Evolutionary conservation across 2,329 filamentous ascomycete species (phyloP).

Genomic region (Albifimbria verrucaria): DNA sequence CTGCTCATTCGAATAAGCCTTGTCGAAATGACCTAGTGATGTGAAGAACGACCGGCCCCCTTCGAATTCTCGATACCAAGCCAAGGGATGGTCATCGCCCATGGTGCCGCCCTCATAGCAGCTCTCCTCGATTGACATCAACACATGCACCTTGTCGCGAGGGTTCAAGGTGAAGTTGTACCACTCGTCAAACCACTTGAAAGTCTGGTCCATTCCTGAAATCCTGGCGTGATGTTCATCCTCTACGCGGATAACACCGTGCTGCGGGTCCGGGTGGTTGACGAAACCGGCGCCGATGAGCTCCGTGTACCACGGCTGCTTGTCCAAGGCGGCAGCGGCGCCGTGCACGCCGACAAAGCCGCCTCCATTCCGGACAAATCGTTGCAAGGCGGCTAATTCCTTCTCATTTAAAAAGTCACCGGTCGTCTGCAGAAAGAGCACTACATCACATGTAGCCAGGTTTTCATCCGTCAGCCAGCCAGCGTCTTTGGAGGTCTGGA

Average conservation of each 20-base stretch:
- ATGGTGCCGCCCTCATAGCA: conserved; percentile 31
- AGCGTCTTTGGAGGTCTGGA: conserved; percentile 34
- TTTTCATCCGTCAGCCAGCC: conserved; percentile 23
- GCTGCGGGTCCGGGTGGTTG: conserved; percentile 34
- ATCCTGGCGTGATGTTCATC: conserved; percentile 27
- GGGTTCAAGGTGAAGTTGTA: conserved; percentile 37
- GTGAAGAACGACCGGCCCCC: conserved; percentile 37
- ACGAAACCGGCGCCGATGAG: conserved; percentile 36
- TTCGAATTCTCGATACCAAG: conserved; percentile 37
- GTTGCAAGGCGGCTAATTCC: conserved; percentile 30
- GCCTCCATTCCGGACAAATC: conserved; percentile 29
- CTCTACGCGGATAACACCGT: conserved; percentile 25
- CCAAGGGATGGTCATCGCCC: conserved; percentile 34
- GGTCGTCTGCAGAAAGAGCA: conserved; percentile 36
- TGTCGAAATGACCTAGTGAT: conserved; percentile 37
- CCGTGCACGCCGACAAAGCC: conserved; percentile 40
- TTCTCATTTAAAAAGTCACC: conserved; percentile 31
- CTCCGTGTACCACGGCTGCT: conserved; percentile 31
- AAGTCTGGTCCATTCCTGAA: conserved; percentile 1
- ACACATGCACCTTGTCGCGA: conserved; percentile 23
- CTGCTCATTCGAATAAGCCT: conserved; percentile 31
- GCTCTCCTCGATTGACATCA: conserved; percentile 33
- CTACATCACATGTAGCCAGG: conserved; percentile 28
- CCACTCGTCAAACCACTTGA: conserved; percentile 37
- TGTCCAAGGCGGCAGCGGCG: conserved; percentile 29